phyloP scores from a whole-genome alignment of 2,329 filamentous ascomycete species.

The Elsinoe perseae region DNA sequence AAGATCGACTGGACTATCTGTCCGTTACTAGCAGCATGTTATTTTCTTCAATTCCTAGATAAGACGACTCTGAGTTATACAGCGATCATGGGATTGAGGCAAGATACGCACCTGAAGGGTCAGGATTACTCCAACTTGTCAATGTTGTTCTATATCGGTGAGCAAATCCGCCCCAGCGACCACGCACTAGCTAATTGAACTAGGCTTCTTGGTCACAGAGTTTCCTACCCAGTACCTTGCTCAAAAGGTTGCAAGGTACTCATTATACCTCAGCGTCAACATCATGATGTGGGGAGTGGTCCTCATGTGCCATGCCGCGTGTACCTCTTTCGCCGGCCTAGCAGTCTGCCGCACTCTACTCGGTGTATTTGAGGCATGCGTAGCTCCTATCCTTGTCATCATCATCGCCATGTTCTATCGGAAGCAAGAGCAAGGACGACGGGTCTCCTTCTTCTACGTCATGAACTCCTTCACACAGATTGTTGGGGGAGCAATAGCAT shows the following conservation, averaged over 20 bases:
- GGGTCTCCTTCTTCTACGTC: slow-evolving; percentile 24
- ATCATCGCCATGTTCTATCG: slow-evolving; percentile 20
- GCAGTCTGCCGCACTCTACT: slow-evolving; percentile 26
- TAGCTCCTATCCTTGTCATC: slow-evolving; percentile 17
- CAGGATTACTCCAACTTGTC: slow-evolving; percentile 21
- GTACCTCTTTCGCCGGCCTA: slow-evolving; percentile 25
- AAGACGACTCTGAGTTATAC: slow-evolving; percentile 31
- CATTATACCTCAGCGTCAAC: slow-evolving; percentile 24
- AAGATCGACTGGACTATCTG: slow-evolving; percentile 27
- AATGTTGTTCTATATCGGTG: slow-evolving; percentile 20
- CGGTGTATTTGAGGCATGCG: slow-evolving; percentile 27
- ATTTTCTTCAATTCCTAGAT: slow-evolving; percentile 31
- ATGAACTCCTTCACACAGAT: slow-evolving; percentile 23
- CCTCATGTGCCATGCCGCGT: slow-evolving; percentile 26
- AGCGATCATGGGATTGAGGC: slow-evolving; percentile 30
- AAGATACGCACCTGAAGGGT: slow-evolving; percentile 28
- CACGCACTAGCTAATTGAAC: slow-evolving; percentile 16
- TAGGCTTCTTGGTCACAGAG: slow-evolving; percentile 21
- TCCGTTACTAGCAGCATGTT: slow-evolving; percentile 19
- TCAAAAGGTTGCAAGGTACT: slow-evolving; percentile 11
- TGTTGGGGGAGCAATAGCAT: slow-evolving; percentile 35
- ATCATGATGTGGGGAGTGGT: slow-evolving; percentile 28
- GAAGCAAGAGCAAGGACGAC: slow-evolving; percentile 21
- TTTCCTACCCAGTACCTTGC: slow-evolving; percentile 19
- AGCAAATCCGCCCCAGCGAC: slow-evolving; percentile 25